A percentile compares a stretch with the other conserved stretches of the same genome.
Conservation (phyloP, 352 stramenopile genomes). For the Phytopythium kandeliae region DNA sequence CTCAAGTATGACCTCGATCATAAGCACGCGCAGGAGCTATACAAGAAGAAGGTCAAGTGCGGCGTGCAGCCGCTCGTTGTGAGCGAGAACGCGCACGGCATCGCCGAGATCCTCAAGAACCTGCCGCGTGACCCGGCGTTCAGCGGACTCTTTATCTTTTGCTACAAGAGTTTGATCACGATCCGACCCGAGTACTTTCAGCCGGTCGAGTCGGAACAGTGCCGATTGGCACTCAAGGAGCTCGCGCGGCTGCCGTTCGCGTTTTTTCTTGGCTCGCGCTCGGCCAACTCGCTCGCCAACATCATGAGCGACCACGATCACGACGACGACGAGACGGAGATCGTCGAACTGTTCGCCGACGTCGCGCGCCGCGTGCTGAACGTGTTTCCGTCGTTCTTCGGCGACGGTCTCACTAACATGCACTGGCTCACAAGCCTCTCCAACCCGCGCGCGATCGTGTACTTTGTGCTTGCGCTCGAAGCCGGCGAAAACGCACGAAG, state of each 20-base stretch:
- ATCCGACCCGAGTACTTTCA: constrained; percentile 60
- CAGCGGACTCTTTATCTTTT: constrained; percentile 72
- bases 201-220: constrained; percentile 34
- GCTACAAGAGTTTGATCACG: constrained; percentile 45
- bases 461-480: constrained; percentile 59
- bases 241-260: constrained; percentile 57
- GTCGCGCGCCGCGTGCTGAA: constrained; percentile 58
- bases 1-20: constrained; percentile 81
- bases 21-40: constrained; percentile 49
- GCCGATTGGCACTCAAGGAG: constrained; percentile 38
- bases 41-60: constrained; percentile 79
- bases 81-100: constrained; percentile 61
- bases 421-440: constrained; percentile 44
- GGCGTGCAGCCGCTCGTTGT: constrained; percentile 48
- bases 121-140: constrained; percentile 67
- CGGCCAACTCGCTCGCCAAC: constrained; percentile 48
- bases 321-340: constrained; percentile 30
- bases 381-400: constrained; percentile 59
- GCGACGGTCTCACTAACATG: constrained; percentile 65
- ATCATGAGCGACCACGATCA: constrained; percentile 40
- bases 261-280: constrained; percentile 58
- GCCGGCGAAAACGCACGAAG: constrained; percentile 41
- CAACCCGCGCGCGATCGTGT: constrained; percentile 46
- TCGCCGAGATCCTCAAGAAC: constrained; percentile 81
- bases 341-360: constrained; percentile 51